A percentile compares a stretch with the other conserved stretches of the same genome.
Conservation (phyloP, 2,329 filamentous ascomycete species). For the Trichophyton verrucosum region DNA sequence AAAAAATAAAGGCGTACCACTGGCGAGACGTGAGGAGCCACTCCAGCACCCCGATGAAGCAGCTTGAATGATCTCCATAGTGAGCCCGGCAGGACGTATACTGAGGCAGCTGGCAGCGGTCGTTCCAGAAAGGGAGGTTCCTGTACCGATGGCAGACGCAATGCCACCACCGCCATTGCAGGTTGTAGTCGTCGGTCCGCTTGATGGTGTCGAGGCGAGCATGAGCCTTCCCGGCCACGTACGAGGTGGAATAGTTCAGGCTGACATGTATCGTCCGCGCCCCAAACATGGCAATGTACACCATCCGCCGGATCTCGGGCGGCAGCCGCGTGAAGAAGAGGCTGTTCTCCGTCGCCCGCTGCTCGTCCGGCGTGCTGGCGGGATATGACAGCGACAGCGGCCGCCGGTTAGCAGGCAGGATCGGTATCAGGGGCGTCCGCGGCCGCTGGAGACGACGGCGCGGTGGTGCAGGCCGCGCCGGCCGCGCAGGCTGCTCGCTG, state of each 20-base stretch:
- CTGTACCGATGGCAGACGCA: neutral
- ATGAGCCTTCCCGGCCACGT: neutral
- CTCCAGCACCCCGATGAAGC: neutral
- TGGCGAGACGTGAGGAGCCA: neutral
- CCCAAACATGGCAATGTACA: neutral
- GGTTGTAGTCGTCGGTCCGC: neutral
- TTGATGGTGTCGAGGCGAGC: neutral
- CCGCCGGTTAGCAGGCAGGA: neutral
- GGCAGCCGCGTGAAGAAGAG: neutral
- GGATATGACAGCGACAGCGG: neutral
- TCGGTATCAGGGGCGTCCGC: neutral
- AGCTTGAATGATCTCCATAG: slow-evolving; percentile 1
- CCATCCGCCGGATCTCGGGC: neutral
- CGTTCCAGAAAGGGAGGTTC: neutral
- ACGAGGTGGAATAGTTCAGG: neutral
- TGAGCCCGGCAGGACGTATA: neutral
- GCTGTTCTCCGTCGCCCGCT: neutral
- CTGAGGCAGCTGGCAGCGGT: neutral
- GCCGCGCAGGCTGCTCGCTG: neutral
- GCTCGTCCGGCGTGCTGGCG: neutral
- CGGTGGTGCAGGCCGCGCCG: neutral
- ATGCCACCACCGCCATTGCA: neutral
- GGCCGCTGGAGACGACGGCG: neutral
- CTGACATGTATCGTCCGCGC: neutral
- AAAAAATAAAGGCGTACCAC: neutral